phyloP scores from a whole-genome alignment of 2,329 filamentous ascomycete species.

The Pseudogymnoascus sp. region DNA sequence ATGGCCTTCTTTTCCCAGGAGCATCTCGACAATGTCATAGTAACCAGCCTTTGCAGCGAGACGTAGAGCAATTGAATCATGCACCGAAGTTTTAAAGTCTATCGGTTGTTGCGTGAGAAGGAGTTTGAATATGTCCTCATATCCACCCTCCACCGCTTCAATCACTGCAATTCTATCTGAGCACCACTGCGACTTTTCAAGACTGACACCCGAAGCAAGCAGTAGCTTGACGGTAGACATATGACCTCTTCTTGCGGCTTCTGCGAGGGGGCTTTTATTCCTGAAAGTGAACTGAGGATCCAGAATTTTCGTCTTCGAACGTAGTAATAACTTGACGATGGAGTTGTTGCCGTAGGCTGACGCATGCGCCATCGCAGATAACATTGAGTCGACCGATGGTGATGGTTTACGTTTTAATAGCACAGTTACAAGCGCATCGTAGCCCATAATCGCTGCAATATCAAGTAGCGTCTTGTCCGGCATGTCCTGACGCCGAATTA shows the following conservation, averaged over 20 bases:
- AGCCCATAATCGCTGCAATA: neutral
- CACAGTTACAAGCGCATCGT: neutral
- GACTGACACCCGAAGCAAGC: neutral
- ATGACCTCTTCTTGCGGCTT: neutral
- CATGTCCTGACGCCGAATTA: neutral
- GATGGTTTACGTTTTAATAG: neutral
- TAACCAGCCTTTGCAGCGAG: neutral
- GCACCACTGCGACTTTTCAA: neutral
- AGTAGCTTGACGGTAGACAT: neutral
- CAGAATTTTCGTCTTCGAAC: neutral
- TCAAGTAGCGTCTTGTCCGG: neutral
- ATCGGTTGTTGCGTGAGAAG: neutral
- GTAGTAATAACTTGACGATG: neutral
- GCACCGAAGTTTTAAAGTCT: neutral
- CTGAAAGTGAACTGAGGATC: neutral
- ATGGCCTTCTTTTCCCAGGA: neutral
- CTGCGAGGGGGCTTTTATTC: neutral
- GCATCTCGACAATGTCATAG: neutral
- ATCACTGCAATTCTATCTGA: neutral
- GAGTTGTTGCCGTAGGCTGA: neutral
- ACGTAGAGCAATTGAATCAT: neutral
- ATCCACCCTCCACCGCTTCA: neutral
- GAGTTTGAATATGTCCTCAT: neutral
- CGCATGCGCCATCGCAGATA: neutral
- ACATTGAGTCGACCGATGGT: neutral